Conservation (phyloP, 169 alveolate genomes). For the Cryptosporidium viatorum region DNA sequence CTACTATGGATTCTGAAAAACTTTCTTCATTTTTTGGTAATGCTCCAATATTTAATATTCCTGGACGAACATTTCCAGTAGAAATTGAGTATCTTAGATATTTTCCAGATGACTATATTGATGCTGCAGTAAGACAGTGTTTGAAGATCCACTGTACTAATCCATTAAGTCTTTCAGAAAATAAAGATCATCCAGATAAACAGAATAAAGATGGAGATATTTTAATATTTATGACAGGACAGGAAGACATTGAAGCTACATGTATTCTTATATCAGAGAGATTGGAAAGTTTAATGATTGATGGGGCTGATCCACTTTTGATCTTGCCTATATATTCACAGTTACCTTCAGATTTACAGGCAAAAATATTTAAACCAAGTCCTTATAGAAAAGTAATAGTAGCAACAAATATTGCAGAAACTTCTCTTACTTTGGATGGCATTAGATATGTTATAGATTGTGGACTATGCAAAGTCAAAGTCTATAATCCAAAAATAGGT, state of each 20-base stretch:
- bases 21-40: slow-evolving; percentile 98
- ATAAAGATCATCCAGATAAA: slow-evolving; percentile 78
- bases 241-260: slow-evolving; percentile 99
- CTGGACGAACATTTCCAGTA: slow-evolving; percentile 99
- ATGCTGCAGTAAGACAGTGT: slow-evolving; percentile 98
- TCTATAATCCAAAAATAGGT: slow-evolving; percentile 97
- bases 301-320: slow-evolving; percentile 83
- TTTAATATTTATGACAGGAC: slow-evolving; percentile 99
- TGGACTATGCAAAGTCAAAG: slow-evolving; percentile 99
- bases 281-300: slow-evolving; percentile 85
- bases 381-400: slow-evolving; percentile 93
- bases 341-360: slow-evolving; percentile 98
- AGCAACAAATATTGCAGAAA: slow-evolving; percentile 99
- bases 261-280: slow-evolving; percentile 96
- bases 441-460: slow-evolving; percentile 98
- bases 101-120: slow-evolving; percentile 97
- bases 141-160: slow-evolving; percentile 94
- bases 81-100: slow-evolving; percentile 92
- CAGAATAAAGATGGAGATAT: slow-evolving; percentile 91
- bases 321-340: slow-evolving; percentile 98
- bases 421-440: slow-evolving; percentile 99
- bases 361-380: slow-evolving; percentile 92
- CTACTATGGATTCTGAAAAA: slow-evolving; percentile 99
- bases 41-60: slow-evolving; percentile 97
- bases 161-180: slow-evolving; percentile 79